Conservation (phyloP, 2,329 filamentous ascomycete genomes). For the Diaporthe longicolla region DNA sequence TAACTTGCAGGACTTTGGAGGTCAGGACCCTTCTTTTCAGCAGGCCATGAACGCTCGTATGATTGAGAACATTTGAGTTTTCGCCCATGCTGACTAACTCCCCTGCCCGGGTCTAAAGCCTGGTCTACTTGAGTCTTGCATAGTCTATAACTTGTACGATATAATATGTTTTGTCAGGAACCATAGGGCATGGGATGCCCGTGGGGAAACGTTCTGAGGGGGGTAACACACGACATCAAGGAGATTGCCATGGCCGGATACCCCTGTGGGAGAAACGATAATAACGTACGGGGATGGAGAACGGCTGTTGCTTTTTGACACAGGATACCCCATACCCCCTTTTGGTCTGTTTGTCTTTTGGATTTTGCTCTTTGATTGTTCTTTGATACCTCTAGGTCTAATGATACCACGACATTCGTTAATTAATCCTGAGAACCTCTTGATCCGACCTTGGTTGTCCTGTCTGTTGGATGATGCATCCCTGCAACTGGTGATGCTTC, state of each 20-base stretch:
- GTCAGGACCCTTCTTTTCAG: conserved; percentile 76
- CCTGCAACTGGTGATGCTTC: background rate
- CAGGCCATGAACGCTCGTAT: conserved; percentile 85
- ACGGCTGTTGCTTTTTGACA: conserved; percentile 35
- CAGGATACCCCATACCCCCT: conserved; percentile 39
- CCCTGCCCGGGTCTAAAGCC: conserved; percentile 29
- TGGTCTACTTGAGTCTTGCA: conserved; percentile 39
- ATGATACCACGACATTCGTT: conserved; percentile 37
- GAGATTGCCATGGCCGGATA: conserved; percentile 18
- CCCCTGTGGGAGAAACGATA: background rate
- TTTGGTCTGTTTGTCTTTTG: conserved; percentile 23
- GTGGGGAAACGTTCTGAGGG: background rate
- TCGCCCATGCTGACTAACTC: conserved; percentile 38
- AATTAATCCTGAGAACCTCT: background rate
- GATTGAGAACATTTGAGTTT: conserved; percentile 84
- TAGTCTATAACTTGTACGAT: conserved; percentile 32
- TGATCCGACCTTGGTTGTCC: background rate
- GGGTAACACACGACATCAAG: background rate
- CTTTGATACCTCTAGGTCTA: conserved; percentile 27
- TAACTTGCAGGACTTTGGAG: conserved; percentile 63
- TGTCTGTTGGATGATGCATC: background rate
- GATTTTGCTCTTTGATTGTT: conserved; percentile 9
- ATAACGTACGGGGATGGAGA: background rate
- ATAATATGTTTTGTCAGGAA: conserved; percentile 15
- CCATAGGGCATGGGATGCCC: background rate